These are phyloP conservation scores for Camellia japonica DNA, from an alignment of 148 eudicot genomes.

Conservation along the genomic window DNA sequence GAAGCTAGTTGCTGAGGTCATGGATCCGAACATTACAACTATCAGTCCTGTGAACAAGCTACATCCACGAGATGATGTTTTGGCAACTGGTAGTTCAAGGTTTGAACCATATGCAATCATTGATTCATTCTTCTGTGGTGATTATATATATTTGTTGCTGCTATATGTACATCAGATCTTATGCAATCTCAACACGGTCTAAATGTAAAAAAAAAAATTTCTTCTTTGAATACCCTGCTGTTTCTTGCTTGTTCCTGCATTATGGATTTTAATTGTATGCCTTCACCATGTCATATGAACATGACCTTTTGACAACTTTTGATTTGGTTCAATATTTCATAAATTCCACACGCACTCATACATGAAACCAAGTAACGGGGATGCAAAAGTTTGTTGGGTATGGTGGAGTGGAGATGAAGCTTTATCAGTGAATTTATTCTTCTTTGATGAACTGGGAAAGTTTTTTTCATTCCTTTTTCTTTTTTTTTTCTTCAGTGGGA, in stretches of 20 bases:
- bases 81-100: slow-evolving; percentile 96
- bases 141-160: background rate
- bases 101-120: slow-evolving; percentile 21
- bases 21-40: slow-evolving; percentile 88
- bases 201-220: background rate
- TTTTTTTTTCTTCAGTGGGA: background rate
- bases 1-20: slow-evolving; percentile 87
- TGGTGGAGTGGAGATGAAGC: background rate
- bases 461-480: background rate
- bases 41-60: slow-evolving; percentile 93
- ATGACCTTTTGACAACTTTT: background rate
- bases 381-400: background rate
- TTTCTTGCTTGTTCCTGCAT: background rate
- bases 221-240: background rate
- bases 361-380: background rate
- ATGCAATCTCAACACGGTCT: background rate
- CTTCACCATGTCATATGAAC: background rate
- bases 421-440: background rate
- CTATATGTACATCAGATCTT: background rate
- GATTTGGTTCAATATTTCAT: background rate
- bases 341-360: background rate
- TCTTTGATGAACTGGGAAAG: background rate
- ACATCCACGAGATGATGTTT: slow-evolving; percentile 85
- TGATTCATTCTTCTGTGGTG: background rate
- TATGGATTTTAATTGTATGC: background rate